phyloP scores from a whole-genome alignment of 1,284 basidiomycete genomes.

The Microbotryomycetes sp. region DNA sequence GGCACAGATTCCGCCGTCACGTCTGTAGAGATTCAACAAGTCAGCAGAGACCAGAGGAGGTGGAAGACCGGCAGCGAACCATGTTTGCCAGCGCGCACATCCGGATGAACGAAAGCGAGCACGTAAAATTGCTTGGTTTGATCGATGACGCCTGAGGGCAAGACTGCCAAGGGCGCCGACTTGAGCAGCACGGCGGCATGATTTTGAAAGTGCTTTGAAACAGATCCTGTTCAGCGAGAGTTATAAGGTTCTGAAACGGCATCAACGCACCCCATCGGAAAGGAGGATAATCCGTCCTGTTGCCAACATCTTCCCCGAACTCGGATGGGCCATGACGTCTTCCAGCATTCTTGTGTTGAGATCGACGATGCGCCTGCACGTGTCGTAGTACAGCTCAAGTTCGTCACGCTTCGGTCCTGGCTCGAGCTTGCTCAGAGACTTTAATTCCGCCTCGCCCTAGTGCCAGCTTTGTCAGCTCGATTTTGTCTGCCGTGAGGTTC shows the following conservation, averaged over 20 bases:
- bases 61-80: constrained; percentile 43
- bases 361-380: constrained; percentile 58
- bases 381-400: constrained; percentile 70
- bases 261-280: constrained; percentile 61
- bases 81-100: constrained; percentile 42
- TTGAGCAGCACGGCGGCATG: constrained; percentile 72
- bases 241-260: not conserved
- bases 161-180: constrained; percentile 49
- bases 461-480: not conserved
- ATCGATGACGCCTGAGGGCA: constrained; percentile 46
- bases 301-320: constrained; percentile 60
- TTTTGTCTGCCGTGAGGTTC: not conserved
- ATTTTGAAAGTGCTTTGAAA: constrained; percentile 63
- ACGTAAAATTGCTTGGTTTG: constrained; percentile 59
- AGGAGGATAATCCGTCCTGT: constrained; percentile 77
- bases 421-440: constrained; percentile 58
- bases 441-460: constrained; percentile 70
- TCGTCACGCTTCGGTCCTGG: constrained; percentile 49
- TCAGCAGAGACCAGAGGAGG: not conserved
- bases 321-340: constrained; percentile 57
- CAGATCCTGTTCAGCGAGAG: not conserved
- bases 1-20: constrained; percentile 53
- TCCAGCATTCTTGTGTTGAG: constrained; percentile 59
- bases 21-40: constrained; percentile 46
- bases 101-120: constrained; percentile 56